phyloP scores from a whole-genome alignment of 2,329 filamentous ascomycete genomes.

The Phyllosticta paracitricarpa region DNA sequence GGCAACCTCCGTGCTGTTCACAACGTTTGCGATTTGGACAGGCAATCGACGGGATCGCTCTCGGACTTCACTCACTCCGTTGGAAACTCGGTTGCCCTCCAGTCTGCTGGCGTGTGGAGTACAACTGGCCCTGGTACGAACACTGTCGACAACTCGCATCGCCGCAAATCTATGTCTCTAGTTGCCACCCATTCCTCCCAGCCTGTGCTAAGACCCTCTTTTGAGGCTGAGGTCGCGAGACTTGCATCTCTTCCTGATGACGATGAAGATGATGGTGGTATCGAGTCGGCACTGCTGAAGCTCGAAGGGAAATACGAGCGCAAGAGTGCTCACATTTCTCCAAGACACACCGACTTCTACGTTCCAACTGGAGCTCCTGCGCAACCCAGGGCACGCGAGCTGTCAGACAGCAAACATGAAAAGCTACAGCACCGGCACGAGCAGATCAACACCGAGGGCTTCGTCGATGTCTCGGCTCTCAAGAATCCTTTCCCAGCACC shows the following conservation, averaged over 20 bases:
- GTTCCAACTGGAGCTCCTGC: slow-evolving; percentile 1
- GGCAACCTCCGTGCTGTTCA: slow-evolving; percentile 38
- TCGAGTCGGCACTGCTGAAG: slow-evolving; percentile 87
- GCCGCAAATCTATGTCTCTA: slow-evolving; percentile 29
- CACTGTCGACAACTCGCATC: not conserved
- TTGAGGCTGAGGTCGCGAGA: slow-evolving; percentile 79
- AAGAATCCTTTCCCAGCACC: not conserved
- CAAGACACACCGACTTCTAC: not conserved
- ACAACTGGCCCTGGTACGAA: not conserved
- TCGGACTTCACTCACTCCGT: slow-evolving; percentile 35
- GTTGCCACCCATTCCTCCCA: slow-evolving; percentile 46
- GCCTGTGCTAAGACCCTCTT: slow-evolving; percentile 54
- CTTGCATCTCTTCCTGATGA: slow-evolving; percentile 85
- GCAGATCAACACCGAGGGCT: not conserved
- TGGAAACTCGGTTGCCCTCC: slow-evolving; percentile 28
- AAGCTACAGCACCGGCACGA: not conserved
- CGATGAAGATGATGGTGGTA: slow-evolving; percentile 63
- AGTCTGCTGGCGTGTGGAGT: slow-evolving; percentile 10
- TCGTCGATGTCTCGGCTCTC: not conserved
- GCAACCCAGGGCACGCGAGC: slow-evolving; percentile 2
- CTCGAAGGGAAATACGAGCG: slow-evolving; percentile 77
- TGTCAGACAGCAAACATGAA: not conserved
- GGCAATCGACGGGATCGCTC: slow-evolving; percentile 38
- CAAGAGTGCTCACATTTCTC: slow-evolving; percentile 15
- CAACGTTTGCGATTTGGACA: slow-evolving; percentile 37